Percentiles rank a stretch among this genome's conserved stretches.
Conservation (phyloP, 2,329 filamentous ascomycete genomes). For the Arthrobotrys entomopaga region DNA sequence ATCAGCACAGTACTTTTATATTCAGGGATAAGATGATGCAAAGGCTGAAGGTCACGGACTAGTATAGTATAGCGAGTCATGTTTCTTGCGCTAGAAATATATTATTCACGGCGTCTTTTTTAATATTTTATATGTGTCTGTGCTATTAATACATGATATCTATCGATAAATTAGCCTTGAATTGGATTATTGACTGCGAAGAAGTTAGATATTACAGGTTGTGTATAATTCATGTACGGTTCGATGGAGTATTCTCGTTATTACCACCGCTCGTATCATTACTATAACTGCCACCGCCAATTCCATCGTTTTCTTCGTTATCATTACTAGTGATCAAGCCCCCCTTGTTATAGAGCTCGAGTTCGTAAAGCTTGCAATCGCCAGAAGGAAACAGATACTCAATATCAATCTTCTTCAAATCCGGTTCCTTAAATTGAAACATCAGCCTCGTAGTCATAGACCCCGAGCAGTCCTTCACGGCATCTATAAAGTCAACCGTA, state of each 20-base stretch:
- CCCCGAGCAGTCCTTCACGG: background rate
- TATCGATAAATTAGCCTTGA: too few species aligned
- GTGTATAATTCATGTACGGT: too few species aligned
- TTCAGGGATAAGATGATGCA: background rate
- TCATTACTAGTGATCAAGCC: background rate
- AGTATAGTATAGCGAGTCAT: background rate
- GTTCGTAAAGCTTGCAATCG: background rate
- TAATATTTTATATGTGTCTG: too few species aligned
- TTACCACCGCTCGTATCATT: too few species aligned
- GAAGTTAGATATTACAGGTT: too few species aligned
- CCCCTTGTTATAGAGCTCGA: background rate
- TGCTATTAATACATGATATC: too few species aligned
- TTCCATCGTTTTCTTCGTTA: background rate
- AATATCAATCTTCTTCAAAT: conserved; percentile 12
- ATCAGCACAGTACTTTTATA: conserved; percentile 22
- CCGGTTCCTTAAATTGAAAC: conserved; percentile 15
- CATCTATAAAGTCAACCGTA: background rate
- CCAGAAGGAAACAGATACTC: conserved; percentile 19
- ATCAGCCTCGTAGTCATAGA: conserved; percentile 11
- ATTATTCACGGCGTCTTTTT: too few species aligned
- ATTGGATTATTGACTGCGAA: too few species aligned
- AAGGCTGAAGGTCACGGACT: background rate
- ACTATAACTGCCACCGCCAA: background rate
- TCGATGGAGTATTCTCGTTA: too few species aligned
- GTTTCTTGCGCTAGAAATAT: too few species aligned